Conservation (phyloP, 176 grass and related monocot genomes). For the Avena eriantha region DNA sequence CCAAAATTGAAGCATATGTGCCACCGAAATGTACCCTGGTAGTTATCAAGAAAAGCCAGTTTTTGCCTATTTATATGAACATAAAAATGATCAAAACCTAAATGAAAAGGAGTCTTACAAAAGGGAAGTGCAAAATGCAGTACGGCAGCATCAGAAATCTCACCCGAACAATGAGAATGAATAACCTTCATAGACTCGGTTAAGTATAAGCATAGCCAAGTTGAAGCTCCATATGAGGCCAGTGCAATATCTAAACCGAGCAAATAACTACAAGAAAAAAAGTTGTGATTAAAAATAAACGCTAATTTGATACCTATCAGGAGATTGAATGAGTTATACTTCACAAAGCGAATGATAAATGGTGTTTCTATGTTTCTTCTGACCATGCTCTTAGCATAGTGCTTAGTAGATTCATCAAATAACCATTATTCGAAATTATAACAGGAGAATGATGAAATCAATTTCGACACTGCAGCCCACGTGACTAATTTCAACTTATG, state of each 20-base stretch:
- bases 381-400: background rate
- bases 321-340: background rate
- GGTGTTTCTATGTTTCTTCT: background rate
- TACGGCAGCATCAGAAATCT: slow-evolving; percentile 41
- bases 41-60: slow-evolving; percentile 76
- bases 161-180: slow-evolving; percentile 90
- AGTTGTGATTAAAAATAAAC: background rate
- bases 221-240: slow-evolving; percentile 87
- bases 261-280: slow-evolving; percentile 77
- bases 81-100: slow-evolving; percentile 15
- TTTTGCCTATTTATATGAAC: slow-evolving; percentile 54
- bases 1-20: slow-evolving; percentile 99
- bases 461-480: background rate
- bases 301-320: background rate
- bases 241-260: slow-evolving; percentile 64
- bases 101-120: slow-evolving; percentile 4
- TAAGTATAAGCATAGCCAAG: slow-evolving; percentile 79
- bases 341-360: background rate
- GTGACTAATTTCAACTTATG: slow-evolving; percentile 25
- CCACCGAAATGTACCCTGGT: slow-evolving; percentile 95
- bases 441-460: background rate
- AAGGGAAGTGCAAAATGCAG: slow-evolving; percentile 20
- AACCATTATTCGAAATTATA: background rate
- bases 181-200: slow-evolving; percentile 96
- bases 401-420: background rate